Evolutionary conservation across 495 filamentous ascomycete genomes (phyloP), one percentile per base, ranked within the genome.

Genomic region (Neurospora sp.): DNA sequence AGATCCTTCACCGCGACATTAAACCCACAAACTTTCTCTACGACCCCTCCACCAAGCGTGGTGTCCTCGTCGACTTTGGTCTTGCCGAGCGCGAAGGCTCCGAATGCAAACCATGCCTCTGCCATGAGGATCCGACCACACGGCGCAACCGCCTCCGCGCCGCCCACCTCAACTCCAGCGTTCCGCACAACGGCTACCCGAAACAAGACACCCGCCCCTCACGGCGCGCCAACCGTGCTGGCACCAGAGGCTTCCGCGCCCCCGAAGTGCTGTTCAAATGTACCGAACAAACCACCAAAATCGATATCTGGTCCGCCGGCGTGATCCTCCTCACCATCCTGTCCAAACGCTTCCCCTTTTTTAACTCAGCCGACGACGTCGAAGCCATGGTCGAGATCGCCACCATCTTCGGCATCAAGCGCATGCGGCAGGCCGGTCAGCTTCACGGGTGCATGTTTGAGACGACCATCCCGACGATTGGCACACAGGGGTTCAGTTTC

Each of bases 11-110:
- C 79, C 91, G 96, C 71, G 96, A 99, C 81, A 98, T 99, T 80
- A 99, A 99, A 80, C 96, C 96, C n/a, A 99, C 96, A 14, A 99
- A 99, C 79, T 99, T 99, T 78, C 88, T 99, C 40, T 99, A 98
- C 84, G 94, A 97, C 74, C 91, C 92, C 4, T 82, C 90, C 4
- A 85, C 92, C 73, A 87, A 89, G 75, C 90, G 93, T 71, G 96
- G 96, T 18, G 96, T 99, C 3, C 87, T 99, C 14, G 95, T 98
- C 7, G 96, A 99, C 80, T 99, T 99, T 83, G 96, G 96, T 37
- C 87, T 99, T 14, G 96, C 96, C 39, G 96, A 99, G 83, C 83
- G 91, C 40, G 89, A 93, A 76, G 91, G 91, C 9, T 87, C 85
- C 44, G 92, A 95, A n/a, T 86, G 82, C 72, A 90, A 91, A 74